Evolutionary conservation across 331 rosid species (phyloP).

Genomic region (Arachis monticola): DNA sequence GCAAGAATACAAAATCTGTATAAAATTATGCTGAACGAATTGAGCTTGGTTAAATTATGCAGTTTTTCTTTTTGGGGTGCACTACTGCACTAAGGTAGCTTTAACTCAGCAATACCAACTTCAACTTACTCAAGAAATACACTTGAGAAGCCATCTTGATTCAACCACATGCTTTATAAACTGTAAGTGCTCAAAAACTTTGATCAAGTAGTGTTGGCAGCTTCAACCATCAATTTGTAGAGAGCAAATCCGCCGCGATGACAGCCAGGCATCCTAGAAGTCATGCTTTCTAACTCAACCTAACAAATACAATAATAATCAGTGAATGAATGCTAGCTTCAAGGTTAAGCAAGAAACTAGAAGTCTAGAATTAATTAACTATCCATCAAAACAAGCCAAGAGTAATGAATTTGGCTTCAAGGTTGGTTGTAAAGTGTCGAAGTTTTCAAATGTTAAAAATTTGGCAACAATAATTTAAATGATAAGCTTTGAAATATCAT

Average conservation of each 20-base stretch:
- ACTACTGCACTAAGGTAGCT: background rate
- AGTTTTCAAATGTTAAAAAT: constrained; percentile 1
- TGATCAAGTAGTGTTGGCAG: constrained; percentile 50
- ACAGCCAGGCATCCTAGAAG: constrained; percentile 92
- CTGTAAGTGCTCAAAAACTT: constrained; percentile 33
- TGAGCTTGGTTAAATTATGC: constrained; percentile 14
- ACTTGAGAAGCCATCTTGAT: constrained; percentile 13
- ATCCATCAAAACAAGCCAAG: background rate
- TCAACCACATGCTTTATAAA: constrained; percentile 17
- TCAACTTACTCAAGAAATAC: constrained; percentile 3
- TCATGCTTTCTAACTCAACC: constrained; percentile 73
- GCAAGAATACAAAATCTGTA: constrained; percentile 26
- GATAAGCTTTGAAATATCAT: background rate
- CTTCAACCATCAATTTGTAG: constrained; percentile 73
- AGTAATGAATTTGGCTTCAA: background rate
- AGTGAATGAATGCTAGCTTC: constrained; percentile 45
- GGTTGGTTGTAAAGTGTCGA: background rate
- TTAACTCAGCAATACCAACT: constrained; percentile 29
- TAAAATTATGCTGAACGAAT: constrained; percentile 21
- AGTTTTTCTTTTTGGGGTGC: background rate
- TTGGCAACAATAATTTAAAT: constrained; percentile 1
- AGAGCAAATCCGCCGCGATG: constrained; percentile 88
- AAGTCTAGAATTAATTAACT: constrained; percentile 3
- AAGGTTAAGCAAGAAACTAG: background rate
- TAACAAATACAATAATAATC: constrained; percentile 50